phyloP scores from a whole-genome alignment of 768 basidiomycete genomes.

The Mycena leptocephala region DNA sequence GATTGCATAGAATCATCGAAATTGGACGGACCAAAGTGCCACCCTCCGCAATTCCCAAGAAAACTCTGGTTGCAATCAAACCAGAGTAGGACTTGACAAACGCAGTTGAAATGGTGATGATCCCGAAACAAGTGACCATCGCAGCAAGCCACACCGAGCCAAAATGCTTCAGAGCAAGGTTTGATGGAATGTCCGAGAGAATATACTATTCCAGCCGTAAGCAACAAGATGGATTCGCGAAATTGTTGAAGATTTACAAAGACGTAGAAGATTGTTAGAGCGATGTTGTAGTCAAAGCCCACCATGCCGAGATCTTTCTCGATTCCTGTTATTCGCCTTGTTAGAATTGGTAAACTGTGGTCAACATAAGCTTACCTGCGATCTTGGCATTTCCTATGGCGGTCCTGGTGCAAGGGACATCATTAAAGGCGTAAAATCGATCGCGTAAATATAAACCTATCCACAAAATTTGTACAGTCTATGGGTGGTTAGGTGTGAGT shows the following conservation, averaged over 20 bases:
- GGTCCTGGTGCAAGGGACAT: conserved; percentile 22
- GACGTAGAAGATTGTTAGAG: conserved; percentile 60
- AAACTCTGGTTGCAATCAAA: conserved; percentile 55
- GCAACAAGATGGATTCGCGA: neutral
- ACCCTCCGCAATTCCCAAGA: conserved; percentile 60
- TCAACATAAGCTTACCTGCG: conserved; percentile 41
- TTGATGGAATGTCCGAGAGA: conserved; percentile 58
- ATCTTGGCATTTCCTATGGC: conserved; percentile 54
- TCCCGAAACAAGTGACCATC: conserved; percentile 56
- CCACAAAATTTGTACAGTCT: conserved; percentile 59
- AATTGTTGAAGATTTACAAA: conserved; percentile 43
- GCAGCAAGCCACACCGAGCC: conserved; percentile 58
- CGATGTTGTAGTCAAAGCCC: conserved; percentile 59
- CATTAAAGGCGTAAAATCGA: neutral
- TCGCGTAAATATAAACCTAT: conserved; percentile 43
- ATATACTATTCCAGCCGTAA: conserved; percentile 48
- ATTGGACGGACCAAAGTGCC: conserved; percentile 55
- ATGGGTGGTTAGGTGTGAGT: neutral
- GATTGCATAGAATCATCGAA: neutral
- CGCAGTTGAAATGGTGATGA: conserved; percentile 55
- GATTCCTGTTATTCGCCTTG: conserved; percentile 42
- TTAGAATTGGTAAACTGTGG: neutral
- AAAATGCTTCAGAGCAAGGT: conserved; percentile 58
- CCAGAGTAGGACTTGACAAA: conserved; percentile 54
- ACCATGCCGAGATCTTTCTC: conserved; percentile 60